Conservation (phyloP, 1,139 yeast species). For the Scheffersomyces titani region DNA sequence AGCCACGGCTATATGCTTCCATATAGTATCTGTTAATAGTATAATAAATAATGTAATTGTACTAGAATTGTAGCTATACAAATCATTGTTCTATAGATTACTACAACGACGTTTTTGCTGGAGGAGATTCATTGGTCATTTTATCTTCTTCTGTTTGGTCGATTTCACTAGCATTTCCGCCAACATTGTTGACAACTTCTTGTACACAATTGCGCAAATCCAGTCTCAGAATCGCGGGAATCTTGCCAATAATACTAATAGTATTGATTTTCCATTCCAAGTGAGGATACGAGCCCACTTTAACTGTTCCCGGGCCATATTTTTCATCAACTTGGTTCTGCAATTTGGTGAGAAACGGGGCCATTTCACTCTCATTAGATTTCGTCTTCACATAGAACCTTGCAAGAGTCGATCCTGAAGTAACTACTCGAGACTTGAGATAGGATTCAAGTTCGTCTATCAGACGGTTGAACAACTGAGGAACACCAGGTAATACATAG, state of each 20-base stretch:
- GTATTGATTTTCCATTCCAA: slow-evolving; percentile 63
- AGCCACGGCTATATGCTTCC: neutral
- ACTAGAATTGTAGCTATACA: neutral
- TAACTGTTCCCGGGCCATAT: slow-evolving; percentile 43
- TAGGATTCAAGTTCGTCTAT: slow-evolving; percentile 32
- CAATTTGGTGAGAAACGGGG: slow-evolving; percentile 57
- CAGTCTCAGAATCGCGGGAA: slow-evolving; percentile 19
- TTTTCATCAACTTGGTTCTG: slow-evolving; percentile 47
- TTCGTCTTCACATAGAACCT: slow-evolving; percentile 66
- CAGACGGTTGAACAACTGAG: slow-evolving; percentile 63
- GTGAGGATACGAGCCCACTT: slow-evolving; percentile 87
- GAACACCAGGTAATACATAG: slow-evolving; percentile 80
- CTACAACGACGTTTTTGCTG: neutral
- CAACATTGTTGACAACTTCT: slow-evolving; percentile 44
- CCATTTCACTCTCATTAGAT: slow-evolving; percentile 65
- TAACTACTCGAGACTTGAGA: slow-evolving; percentile 25
- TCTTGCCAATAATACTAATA: slow-evolving; percentile 66
- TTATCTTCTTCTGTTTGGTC: slow-evolving; percentile 54
- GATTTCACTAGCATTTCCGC: slow-evolving; percentile 55
- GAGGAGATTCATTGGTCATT: slow-evolving; percentile 9
- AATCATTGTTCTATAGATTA: neutral
- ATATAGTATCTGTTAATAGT: neutral
- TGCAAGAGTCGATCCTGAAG: slow-evolving; percentile 25
- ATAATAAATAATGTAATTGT: neutral
- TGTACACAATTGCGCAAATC: slow-evolving; percentile 47